These are phyloP conservation scores for Saxophila tyrrhenica DNA, from an alignment of 495 filamentous ascomycete genomes.

Conservation along the genomic window DNA sequence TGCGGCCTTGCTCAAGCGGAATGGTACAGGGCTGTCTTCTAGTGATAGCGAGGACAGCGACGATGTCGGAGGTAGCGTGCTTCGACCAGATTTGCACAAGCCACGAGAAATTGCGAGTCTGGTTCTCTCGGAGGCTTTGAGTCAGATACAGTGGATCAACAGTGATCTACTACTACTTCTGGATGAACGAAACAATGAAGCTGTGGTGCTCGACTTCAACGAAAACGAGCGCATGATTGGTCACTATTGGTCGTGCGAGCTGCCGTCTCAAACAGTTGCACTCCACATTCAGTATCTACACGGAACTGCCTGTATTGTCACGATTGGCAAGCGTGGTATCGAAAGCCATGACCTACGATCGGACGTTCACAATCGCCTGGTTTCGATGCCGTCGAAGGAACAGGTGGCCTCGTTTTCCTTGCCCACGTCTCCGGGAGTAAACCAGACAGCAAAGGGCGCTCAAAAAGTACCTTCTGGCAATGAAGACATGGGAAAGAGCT, in stretches of 20 bases:
- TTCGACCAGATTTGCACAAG: not conserved
- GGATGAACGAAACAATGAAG: not conserved
- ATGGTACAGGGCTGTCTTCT: not conserved
- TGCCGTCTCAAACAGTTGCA: not conserved
- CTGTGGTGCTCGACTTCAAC: not conserved
- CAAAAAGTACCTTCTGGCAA: too few relatives aligned
- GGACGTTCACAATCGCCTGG: not conserved
- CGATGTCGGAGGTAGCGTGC: not conserved
- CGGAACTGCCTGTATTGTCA: not conserved
- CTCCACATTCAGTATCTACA: not conserved
- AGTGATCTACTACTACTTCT: not conserved
- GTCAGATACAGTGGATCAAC: slow-evolving; percentile 1
- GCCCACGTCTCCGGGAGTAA: too few relatives aligned
- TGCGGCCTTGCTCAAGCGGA: not conserved
- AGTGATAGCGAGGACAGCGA: not conserved
- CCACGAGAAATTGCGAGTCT: not conserved
- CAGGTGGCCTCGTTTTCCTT: too few relatives aligned
- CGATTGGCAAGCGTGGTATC: not conserved
- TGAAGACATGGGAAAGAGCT: not conserved
- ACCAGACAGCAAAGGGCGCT: too few relatives aligned
- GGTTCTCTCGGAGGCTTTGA: not conserved
- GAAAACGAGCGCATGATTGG: not conserved
- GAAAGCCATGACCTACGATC: not conserved
- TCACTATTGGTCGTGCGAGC: not conserved
- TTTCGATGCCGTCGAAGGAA: too few relatives aligned